A percentile compares a stretch with the other conserved stretches of the same genome.
Conservation (phyloP, 2,329 filamentous ascomycete species). For the Xenoacremonium recifei region DNA sequence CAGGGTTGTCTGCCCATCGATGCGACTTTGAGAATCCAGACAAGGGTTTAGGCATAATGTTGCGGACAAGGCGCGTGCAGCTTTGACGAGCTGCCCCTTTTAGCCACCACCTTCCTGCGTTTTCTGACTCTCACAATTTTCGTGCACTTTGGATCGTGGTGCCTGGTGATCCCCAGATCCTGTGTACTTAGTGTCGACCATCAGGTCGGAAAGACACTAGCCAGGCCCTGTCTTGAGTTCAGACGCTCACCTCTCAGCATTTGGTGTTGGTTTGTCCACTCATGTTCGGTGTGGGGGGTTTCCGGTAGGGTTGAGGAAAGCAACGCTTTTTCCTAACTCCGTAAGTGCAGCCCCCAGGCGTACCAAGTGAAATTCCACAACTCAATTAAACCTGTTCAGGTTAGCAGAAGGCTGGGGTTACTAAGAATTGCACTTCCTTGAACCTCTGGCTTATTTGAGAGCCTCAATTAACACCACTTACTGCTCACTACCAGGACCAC, state of each 20-base stretch:
- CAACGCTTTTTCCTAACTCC: too few relatives aligned
- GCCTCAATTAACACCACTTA: too few relatives aligned
- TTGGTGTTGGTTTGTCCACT: neutral
- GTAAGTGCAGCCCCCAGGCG: neutral
- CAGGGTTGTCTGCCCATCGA: neutral
- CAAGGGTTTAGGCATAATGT: conserved; percentile 4
- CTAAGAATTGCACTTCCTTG: too few relatives aligned
- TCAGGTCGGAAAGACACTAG: conserved; percentile 14
- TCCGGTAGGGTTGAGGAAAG: too few relatives aligned
- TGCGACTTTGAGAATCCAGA: conserved; percentile 2
- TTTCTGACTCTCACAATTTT: conserved; percentile 7
- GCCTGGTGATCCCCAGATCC: conserved; percentile 6
- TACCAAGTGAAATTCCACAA: too few relatives aligned
- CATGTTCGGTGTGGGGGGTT: neutral
- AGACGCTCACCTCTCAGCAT: conserved; percentile 2
- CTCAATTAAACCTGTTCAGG: conserved; percentile 15
- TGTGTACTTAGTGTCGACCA: conserved; percentile 9
- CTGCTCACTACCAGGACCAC: too few relatives aligned
- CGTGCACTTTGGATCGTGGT: conserved; percentile 8
- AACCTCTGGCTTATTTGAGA: too few relatives aligned
- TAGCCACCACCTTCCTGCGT: conserved; percentile 2
- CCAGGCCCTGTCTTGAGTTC: conserved; percentile 9
- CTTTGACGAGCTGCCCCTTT: conserved; percentile 11
- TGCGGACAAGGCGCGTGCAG: neutral
- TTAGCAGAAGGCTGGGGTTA: conserved; percentile 22